A percentile compares a stretch with the other conserved stretches of the same genome.
Evolutionary conservation across 148 eudicot genomes (phyloP).

Genomic region (Gaultheria prostrata): DNA sequence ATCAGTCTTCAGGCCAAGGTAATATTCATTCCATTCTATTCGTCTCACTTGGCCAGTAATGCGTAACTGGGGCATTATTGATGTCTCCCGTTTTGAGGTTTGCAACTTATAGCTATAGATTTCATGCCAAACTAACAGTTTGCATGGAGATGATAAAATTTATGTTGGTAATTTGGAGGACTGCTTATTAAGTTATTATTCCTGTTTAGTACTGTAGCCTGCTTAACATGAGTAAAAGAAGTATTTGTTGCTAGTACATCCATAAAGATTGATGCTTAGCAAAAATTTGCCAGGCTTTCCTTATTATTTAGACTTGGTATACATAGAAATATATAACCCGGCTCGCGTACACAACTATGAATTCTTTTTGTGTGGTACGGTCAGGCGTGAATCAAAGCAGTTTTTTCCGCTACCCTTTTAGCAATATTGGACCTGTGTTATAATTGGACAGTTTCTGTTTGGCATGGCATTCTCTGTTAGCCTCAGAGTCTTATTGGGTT

Average conservation of each 20-base stretch:
- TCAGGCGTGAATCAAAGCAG: background rate
- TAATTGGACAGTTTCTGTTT: background rate
- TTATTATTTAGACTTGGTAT: background rate
- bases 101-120: background rate
- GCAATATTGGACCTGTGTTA: background rate
- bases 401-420: background rate
- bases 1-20: constrained; percentile 39
- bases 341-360: background rate
- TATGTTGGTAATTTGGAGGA: background rate
- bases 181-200: background rate
- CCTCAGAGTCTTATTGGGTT: background rate
- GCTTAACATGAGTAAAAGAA: background rate
- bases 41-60: background rate
- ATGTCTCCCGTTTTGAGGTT: too few relatives aligned
- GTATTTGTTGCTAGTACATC: background rate
- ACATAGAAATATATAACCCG: background rate
- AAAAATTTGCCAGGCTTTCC: background rate
- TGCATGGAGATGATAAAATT: background rate
- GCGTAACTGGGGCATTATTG: background rate
- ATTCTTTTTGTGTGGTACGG: background rate
- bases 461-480: background rate
- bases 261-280: background rate
- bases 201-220: background rate
- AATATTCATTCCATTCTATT: background rate
- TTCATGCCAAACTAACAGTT: background rate